Percentiles rank a stretch among this genome's conserved stretches.
Conservation (phyloP, 345 rosid genomes). For the Raphanus sativus region DNA sequence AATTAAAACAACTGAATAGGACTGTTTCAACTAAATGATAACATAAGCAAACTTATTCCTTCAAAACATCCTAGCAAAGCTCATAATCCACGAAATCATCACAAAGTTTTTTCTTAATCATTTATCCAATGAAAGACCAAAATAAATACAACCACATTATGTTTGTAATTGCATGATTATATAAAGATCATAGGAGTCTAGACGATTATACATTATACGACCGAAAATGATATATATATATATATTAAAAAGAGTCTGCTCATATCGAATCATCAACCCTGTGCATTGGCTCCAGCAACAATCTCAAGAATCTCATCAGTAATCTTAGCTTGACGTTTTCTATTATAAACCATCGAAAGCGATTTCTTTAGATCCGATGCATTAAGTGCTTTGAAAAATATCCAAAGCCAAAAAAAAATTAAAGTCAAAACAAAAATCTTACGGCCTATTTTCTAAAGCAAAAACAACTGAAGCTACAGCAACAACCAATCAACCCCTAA, state of each 20-base stretch:
- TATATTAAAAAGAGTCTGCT: slow-evolving; percentile 4
- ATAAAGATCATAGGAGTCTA: slow-evolving; percentile 11
- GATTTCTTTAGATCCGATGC: slow-evolving; percentile 70
- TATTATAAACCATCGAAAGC: slow-evolving; percentile 62
- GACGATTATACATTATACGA: slow-evolving; percentile 22
- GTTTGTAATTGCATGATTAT: slow-evolving; percentile 26
- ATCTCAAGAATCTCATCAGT: slow-evolving; percentile 97
- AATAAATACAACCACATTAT: slow-evolving; percentile 28
- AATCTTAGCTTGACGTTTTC: slow-evolving; percentile 93
- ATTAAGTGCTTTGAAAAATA: slow-evolving; percentile 31
- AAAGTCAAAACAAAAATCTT: too few species aligned
- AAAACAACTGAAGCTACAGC: too few species aligned
- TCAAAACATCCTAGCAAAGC: slow-evolving; percentile 19
- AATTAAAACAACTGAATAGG: too few species aligned
- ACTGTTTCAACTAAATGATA: too few species aligned
- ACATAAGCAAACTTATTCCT: background rate
- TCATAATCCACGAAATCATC: slow-evolving; percentile 11
- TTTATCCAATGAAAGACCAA: slow-evolving; percentile 30
- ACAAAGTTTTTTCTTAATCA: background rate
- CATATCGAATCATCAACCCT: slow-evolving; percentile 34
- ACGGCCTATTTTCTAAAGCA: too few species aligned
- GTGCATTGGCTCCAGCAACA: slow-evolving; percentile 88
- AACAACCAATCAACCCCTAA: background rate
- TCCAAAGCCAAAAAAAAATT: too few species aligned
- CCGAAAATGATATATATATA: background rate